Base-by-base conservation (phyloP, 768 basidiomycete species). In the Gymnopilus dilepis region DNA sequence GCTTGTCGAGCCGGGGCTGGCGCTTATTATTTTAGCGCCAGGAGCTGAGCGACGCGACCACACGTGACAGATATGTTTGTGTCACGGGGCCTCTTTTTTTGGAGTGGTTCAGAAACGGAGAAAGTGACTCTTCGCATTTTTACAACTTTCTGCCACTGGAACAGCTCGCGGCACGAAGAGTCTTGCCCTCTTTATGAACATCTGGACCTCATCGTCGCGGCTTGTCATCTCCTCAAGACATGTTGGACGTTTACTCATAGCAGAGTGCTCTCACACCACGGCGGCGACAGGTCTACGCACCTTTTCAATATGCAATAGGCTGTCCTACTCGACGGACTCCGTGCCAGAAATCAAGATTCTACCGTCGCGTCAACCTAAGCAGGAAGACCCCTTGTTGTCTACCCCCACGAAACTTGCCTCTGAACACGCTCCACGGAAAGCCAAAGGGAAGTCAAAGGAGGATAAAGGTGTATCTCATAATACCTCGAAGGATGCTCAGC, bases 161-260 rank as follows among this genome's bases (percentile, higher is more conserved):
- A 50, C 15, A 19, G 7, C 17, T 50, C 13, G 24, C 30, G 3
- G 48, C 48, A n/a, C 15, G 15, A 28, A 28, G 17, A 15, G 4
- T 11, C 22, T 12, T 50, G 26, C 24, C 7, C 21, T 13, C 40
- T 30, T n/a, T 13, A 59, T 59, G 58, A 59, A 52, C 37, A 26
- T 53, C 26, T 59, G 58, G 58, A 41, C 58, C 24, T 59, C 58
- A 15, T 21, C 58, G 30, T 30, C 48, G 19, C 50, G 58, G 6
- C 50, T 59, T 19, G 48, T 40, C 19, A 37, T 51, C 6, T 59
- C 58, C 2, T 59, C 58, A 51, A 38, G 41, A 42, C 58, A 53
- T 24, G 34, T 41, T 17, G 30, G 13, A 24, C 26, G 58, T 15
- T 17, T 50, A 6, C 40, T 55, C 21, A 33, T 58, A n/a, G 34